Evolutionary conservation across 1,139 yeast species (phyloP), one percentile per base, ranked within the genome.

Genomic region (Saccharomyces hybrid): DNA sequence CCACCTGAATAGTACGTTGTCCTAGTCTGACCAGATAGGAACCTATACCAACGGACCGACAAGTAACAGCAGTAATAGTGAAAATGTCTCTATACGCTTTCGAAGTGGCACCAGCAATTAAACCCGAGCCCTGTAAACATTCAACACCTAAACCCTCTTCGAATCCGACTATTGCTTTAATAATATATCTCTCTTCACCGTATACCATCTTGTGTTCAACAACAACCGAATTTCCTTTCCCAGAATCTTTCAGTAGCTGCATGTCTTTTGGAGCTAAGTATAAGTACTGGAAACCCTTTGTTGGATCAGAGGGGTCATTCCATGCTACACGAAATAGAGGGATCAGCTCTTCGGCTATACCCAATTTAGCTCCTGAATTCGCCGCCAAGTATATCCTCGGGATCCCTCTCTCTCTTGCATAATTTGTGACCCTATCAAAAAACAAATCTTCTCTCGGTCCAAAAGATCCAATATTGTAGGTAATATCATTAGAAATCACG

Each of bases 1-100:
- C 98, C 64, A 93, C 87, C 77, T 93, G 99, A 68, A 93, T 91
- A 50, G 98, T 96, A 79, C 99, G 88, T 79, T 93, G 98, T 68
- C 99, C 99, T 61, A 93, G 81, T 75, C 99, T 86, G 48, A 93
- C 99, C 70, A 93, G 80, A 71, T 93, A 93, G 49, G 99, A 99
- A 79, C 99, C 99, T 73, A 93, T 93, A 84, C 99, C 99, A 67
- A 93, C 99, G 49, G 98, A 90, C 79, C 99, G 85, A 77, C 98
- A 91, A 25, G 99, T 93, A 53, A 93, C 99, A 71, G 95, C 79
- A 25, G 99, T 93, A 58, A 91, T 84, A 32, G 99, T 93, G 77
- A 93, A 93, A 61, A 93, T 93, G 70, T 93, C 99, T 73, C 88
- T 88, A 81, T 93, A 93, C 42, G 99, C 99, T 71, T 90, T 85